Base-by-base conservation (phyloP, 768 basidiomycete species). In the Clavaria fumosa region DNA sequence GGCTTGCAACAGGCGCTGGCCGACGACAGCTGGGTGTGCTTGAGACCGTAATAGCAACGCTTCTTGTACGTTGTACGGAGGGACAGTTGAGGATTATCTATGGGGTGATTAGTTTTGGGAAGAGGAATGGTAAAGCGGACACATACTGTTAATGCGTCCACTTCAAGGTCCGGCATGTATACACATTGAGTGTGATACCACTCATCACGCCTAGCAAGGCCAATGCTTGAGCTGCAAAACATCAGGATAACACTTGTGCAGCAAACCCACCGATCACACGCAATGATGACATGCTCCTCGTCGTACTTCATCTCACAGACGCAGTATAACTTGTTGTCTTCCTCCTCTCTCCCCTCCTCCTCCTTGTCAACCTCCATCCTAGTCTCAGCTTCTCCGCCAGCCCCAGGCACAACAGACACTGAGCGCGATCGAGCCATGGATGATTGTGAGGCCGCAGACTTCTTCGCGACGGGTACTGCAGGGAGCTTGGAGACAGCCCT, bases 121-220 rank as follows among this genome's bases (percentile, higher is more conserved):
- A 34, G n/a, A 31, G 30, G 20, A 19, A 10, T n/a, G n/a, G n/a
- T n/a, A n/a, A n/a, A n/a, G n/a, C 20, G 4, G 23, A 24, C 17
- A 67, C 84, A 24, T 45, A 91, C 89, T 74, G 39, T 69, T 62
- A 15, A 78, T 60, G 52, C 89, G 47, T 90, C 84, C 23, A 88
- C 72, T 46, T 79, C 75, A 5, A 74, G 61, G 43, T 91, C 86
- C 18, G 74, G 70, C 68, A 91, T 80, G 28, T 71, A 61, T 19
- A 91, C 76, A 47, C 89, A 95, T 34, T 73, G 67, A 0, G 82
- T 80, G 52, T 95, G 89, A 53, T 86, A 93, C 89, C 89, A 95
- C 43, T 90, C 83, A 49, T 91, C 89, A 55, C 89, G 91, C 20
- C 88, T 89, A 40, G n/a, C n/a, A n/a, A n/a, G 15, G 32, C 19